Percentiles rank a stretch among this genome's conserved stretches.
Evolutionary conservation across 768 basidiomycete species (phyloP).

Genomic region (Rhizopogon vulgaris): DNA sequence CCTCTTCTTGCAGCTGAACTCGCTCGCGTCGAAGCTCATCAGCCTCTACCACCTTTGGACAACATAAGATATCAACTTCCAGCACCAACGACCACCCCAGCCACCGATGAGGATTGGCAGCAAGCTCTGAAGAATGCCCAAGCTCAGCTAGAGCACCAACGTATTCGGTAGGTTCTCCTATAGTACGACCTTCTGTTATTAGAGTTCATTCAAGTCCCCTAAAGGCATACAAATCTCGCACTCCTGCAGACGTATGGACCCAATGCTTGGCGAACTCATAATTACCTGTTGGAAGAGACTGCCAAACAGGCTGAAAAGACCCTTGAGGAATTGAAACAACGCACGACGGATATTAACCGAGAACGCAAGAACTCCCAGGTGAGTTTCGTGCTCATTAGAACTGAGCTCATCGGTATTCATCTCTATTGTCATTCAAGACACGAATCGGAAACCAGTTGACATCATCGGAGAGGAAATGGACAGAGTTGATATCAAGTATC

Average conservation of each 20-base stretch:
- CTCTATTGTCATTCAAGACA: conserved; percentile 40
- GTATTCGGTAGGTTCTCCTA: conserved; percentile 49
- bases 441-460: conserved; percentile 74
- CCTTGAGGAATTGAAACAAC: conserved; percentile 71
- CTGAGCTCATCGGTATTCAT: neutral
- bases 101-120: conserved; percentile 72
- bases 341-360: conserved; percentile 82
- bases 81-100: conserved; percentile 53
- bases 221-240: conserved; percentile 76
- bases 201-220: conserved; percentile 5
- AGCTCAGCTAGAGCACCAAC: conserved; percentile 82
- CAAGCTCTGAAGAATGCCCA: conserved; percentile 69
- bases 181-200: neutral
- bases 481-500: conserved; percentile 83
- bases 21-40: conserved; percentile 62
- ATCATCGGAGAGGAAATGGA: conserved; percentile 84
- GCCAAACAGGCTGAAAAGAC: conserved; percentile 65
- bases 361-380: conserved; percentile 85
- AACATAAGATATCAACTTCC: conserved; percentile 70
- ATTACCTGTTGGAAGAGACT: conserved; percentile 78
- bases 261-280: conserved; percentile 90
- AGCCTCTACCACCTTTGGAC: conserved; percentile 65
- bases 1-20: conserved; percentile 70
- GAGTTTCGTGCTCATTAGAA: conserved; percentile 1
- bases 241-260: conserved; percentile 81